Evolutionary conservation across 2,329 filamentous ascomycete genomes (phyloP).

Genomic region (Aspergillus nomiae): DNA sequence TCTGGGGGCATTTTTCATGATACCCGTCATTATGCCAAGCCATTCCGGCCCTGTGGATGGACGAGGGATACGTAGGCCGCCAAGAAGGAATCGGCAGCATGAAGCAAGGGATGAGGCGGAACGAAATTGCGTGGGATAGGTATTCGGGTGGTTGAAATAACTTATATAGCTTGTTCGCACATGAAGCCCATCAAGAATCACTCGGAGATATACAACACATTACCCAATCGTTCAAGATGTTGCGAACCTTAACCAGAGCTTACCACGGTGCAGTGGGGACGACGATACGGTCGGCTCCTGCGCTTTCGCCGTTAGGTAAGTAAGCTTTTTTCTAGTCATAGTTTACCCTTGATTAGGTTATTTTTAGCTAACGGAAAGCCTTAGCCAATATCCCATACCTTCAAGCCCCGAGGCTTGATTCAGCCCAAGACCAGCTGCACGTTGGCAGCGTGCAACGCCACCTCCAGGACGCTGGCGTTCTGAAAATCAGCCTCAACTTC

Average conservation of each 20-base stretch:
- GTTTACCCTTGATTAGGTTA: too few relatives aligned
- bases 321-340: not conserved
- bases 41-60: not conserved
- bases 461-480: conserved; percentile 28
- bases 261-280: not conserved
- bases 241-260: not conserved
- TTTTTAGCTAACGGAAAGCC: not conserved
- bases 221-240: not conserved
- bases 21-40: not conserved
- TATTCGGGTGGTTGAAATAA: not conserved
- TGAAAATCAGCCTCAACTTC: conserved; percentile 41
- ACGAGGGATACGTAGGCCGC: not conserved
- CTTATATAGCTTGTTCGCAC: not conserved
- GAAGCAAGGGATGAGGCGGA: not conserved
- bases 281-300: not conserved
- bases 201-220: not conserved
- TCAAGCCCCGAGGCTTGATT: not conserved
- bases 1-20: not conserved
- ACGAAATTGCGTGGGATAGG: not conserved
- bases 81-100: not conserved
- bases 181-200: too few relatives aligned
- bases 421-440: not conserved
- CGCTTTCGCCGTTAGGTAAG: not conserved
- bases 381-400: not conserved
- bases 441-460: not conserved